phyloP scores from a whole-genome alignment of 495 filamentous ascomycete species.

The Trichocladium uniseriatum region DNA sequence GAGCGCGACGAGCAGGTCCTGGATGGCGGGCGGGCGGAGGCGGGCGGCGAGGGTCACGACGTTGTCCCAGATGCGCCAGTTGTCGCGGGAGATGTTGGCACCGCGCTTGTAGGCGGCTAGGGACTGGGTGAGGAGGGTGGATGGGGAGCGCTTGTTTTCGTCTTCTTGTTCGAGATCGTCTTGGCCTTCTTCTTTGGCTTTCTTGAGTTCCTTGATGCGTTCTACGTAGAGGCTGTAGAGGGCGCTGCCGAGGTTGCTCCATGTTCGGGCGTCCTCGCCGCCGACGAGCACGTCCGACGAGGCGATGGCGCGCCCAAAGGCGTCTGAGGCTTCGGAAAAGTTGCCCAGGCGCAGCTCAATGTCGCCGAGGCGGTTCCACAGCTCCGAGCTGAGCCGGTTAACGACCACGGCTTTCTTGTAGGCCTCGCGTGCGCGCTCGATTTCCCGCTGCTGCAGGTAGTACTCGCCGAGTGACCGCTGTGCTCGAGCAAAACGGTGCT shows the following conservation, averaged over 20 bases:
- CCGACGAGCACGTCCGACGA: slow-evolving; percentile 51
- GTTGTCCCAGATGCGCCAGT: slow-evolving; percentile 93
- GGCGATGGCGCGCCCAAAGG: slow-evolving; percentile 66
- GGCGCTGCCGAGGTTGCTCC: slow-evolving; percentile 87
- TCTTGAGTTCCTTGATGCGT: slow-evolving; percentile 30
- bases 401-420: slow-evolving; percentile 67
- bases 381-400: slow-evolving; percentile 67
- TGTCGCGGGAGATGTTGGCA: slow-evolving; percentile 66
- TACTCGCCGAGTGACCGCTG: slow-evolving; percentile 78
- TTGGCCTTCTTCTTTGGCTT: slow-evolving; percentile 23
- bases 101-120: slow-evolving; percentile 78
- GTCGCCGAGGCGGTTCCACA: slow-evolving; percentile 88
- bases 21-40: slow-evolving; percentile 60
- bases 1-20: slow-evolving; percentile 64
- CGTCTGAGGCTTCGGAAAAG: slow-evolving; percentile 74
- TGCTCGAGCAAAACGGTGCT: slow-evolving; percentile 69
- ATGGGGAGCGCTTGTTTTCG: slow-evolving; percentile 32
- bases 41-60: slow-evolving; percentile 76
- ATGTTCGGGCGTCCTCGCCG: slow-evolving; percentile 81
- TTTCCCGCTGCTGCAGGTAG: slow-evolving; percentile 54
- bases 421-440: slow-evolving; percentile 62
- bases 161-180: slow-evolving; percentile 20
- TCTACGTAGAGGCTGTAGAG: slow-evolving; percentile 43
- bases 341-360: slow-evolving; percentile 66
- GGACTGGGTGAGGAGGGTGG: slow-evolving; percentile 60